phyloP scores from a whole-genome alignment of 306 rosid genomes.

The Trichosanthes truncata region DNA sequence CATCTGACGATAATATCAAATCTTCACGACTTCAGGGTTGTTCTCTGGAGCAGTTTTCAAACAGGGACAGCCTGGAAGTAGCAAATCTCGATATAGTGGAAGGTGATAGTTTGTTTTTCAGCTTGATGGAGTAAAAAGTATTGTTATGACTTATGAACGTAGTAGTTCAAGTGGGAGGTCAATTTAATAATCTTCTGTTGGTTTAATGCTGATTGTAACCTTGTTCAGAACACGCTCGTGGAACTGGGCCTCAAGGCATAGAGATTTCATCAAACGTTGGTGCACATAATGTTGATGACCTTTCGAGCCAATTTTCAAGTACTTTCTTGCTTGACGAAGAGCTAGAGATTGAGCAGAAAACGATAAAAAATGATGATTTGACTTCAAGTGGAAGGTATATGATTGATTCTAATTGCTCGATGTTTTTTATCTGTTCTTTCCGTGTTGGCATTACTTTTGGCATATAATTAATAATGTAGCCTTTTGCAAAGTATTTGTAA shows the following conservation, averaged over 20 bases:
- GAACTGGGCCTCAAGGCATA: constrained; percentile 26
- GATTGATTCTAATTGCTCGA: constrained; percentile 3
- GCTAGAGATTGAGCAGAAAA: constrained; percentile 72
- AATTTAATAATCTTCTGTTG: constrained; percentile 14
- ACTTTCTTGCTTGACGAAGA: constrained; percentile 98
- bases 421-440: not conserved
- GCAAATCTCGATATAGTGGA: constrained; percentile 9
- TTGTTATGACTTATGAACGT: constrained; percentile 11
- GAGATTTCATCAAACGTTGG: constrained; percentile 22
- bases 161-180: constrained; percentile 10
- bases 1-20: constrained; percentile 25
- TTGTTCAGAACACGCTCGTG: constrained; percentile 20
- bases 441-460: not conserved
- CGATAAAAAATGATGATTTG: constrained; percentile 32
- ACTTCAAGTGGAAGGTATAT: constrained; percentile 54
- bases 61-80: constrained; percentile 19
- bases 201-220: constrained; percentile 2
- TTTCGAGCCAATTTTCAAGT: constrained; percentile 60
- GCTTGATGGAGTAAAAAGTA: constrained; percentile 14
- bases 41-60: constrained; percentile 13
- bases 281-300: constrained; percentile 35
- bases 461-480: not conserved
- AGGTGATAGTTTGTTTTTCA: constrained; percentile 17
- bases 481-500: not conserved
- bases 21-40: constrained; percentile 9